A percentile compares a stretch with the other conserved stretches of the same genome.
Evolutionary conservation across 441 rosid species (phyloP).

Genomic region (Corymbia calophylla): DNA sequence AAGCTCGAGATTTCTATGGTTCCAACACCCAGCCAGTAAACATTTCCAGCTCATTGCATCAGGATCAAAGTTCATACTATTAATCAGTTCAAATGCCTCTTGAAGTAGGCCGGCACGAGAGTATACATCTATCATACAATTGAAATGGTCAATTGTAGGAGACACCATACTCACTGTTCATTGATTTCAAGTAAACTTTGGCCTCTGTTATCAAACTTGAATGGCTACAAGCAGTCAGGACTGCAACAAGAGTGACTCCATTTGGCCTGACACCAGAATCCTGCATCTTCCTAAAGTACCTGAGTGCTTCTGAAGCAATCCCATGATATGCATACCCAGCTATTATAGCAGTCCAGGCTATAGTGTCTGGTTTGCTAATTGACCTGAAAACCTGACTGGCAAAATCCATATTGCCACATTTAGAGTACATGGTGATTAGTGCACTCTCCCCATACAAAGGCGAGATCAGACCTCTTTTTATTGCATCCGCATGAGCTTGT

Average conservation of each 20-base stretch:
- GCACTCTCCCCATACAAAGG: slow-evolving; percentile 11
- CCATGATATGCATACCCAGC: slow-evolving; percentile 56
- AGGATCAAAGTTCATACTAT: slow-evolving; percentile 40
- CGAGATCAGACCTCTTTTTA: slow-evolving; percentile 4
- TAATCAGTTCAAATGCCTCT: slow-evolving; percentile 37
- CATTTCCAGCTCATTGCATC: slow-evolving; percentile 60
- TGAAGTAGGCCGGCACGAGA: slow-evolving; percentile 44
- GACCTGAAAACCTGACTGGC: slow-evolving; percentile 39
- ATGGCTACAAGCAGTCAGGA: slow-evolving; percentile 10
- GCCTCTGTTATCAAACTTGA: slow-evolving; percentile 7
- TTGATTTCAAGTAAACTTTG: slow-evolving; percentile 6
- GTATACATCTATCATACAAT: slow-evolving; percentile 47
- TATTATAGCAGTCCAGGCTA: slow-evolving; percentile 57
- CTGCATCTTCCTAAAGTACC: slow-evolving; percentile 39
- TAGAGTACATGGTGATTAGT: slow-evolving; percentile 3
- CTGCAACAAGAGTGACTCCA: slow-evolving; percentile 5
- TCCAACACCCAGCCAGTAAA: slow-evolving; percentile 57
- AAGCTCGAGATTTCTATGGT: slow-evolving; percentile 39
- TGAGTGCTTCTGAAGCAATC: slow-evolving; percentile 41
- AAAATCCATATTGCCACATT: neutral
- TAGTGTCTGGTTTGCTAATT: slow-evolving; percentile 41
- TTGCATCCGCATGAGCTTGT: slow-evolving; percentile 1
- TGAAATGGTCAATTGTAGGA: slow-evolving; percentile 49
- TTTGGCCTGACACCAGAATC: slow-evolving; percentile 20
- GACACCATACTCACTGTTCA: slow-evolving; percentile 35